phyloP scores from a whole-genome alignment of 164 flowering plant species.

The Magnolia kwangsiensis region DNA sequence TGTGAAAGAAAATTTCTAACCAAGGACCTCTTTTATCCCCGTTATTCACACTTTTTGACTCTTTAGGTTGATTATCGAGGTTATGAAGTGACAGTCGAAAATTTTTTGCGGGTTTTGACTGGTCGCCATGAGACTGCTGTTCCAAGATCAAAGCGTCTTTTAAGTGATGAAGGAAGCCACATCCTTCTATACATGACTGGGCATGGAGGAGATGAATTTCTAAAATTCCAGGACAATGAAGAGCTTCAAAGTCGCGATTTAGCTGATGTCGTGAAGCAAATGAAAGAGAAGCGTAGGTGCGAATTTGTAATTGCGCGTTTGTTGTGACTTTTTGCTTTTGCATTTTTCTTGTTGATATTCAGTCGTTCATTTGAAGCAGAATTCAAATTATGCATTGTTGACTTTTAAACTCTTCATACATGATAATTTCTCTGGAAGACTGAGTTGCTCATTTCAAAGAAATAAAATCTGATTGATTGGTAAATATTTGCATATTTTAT shows the following conservation, averaged over 20 bases:
- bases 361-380: background rate
- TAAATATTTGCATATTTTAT: background rate
- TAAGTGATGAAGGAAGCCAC: constrained; percentile 99
- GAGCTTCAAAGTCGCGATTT: constrained; percentile 99
- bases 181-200: constrained; percentile 97
- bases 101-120: constrained; percentile 82
- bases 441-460: background rate
- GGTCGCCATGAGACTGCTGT: constrained; percentile 92
- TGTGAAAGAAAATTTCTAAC: background rate
- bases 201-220: constrained; percentile 97
- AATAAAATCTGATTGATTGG: background rate
- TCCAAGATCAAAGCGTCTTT: constrained; percentile 95
- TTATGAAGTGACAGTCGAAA: constrained; percentile 98
- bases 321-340: background rate
- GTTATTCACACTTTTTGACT: background rate
- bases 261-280: constrained; percentile 98
- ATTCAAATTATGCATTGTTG: background rate
- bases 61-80: constrained; percentile 97
- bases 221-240: constrained; percentile 95
- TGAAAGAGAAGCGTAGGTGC: constrained; percentile 95
- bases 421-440: background rate
- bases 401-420: background rate
- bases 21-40: too few species aligned
- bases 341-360: background rate
- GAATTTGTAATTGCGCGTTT: background rate